Conservation (phyloP, 139 green algal species). For the Pseudopediastrum boryanum region DNA sequence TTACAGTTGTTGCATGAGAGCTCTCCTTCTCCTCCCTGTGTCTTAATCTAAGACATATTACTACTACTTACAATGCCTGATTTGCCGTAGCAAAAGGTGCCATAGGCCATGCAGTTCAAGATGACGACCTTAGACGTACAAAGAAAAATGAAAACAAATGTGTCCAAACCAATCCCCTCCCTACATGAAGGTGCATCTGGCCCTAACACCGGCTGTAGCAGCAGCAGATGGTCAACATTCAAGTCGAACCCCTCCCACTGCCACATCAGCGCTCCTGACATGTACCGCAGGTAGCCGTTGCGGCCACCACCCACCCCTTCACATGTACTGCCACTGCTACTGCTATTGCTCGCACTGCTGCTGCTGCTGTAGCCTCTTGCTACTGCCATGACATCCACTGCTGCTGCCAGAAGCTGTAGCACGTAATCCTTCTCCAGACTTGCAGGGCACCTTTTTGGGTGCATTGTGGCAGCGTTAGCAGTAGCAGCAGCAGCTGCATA, state of each 20-base stretch:
- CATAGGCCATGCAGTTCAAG: not conserved
- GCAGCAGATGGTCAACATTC: conserved; percentile 15
- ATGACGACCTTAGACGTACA: not conserved
- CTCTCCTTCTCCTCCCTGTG: not conserved
- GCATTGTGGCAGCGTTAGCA: too few relatives aligned
- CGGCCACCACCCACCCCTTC: too few relatives aligned
- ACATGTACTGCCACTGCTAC: too few relatives aligned
- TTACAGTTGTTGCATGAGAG: too few relatives aligned
- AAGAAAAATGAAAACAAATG: not conserved
- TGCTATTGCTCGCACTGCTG: too few relatives aligned
- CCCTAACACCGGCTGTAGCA: conserved; percentile 21
- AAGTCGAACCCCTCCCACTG: not conserved
- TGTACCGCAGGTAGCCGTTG: conserved; percentile 11
- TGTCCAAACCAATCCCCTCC: not conserved
- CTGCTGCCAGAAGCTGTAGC: too few relatives aligned
- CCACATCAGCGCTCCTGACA: not conserved
- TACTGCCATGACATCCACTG: conserved; percentile 9
- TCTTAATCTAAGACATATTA: not conserved
- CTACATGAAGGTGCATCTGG: not conserved
- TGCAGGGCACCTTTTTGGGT: too few relatives aligned
- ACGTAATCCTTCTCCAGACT: too few relatives aligned
- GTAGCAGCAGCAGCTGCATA: too few relatives aligned
- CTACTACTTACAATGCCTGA: conserved; percentile 1
- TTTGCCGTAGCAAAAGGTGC: not conserved
- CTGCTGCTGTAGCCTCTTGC: conserved; percentile 21